Base-by-base conservation (phyloP, 2,329 filamentous ascomycete genomes). In the Trichoderma sp. region DNA sequence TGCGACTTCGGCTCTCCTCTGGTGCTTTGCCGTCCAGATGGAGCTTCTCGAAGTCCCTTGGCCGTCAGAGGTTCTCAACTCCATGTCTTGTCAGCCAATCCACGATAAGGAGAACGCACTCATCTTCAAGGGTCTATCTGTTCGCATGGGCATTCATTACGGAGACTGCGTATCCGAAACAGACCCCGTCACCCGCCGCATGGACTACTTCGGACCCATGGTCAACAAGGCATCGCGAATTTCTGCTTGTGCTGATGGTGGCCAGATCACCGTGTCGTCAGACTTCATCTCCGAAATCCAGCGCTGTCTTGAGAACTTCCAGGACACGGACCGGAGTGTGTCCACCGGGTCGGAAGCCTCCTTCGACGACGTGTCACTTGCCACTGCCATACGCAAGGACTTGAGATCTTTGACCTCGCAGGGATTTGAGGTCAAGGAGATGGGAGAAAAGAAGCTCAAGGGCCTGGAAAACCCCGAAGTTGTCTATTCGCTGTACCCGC, bases 181-280 rank as follows among this genome's bases (percentile, higher is more conserved):
- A 56, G 95, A 99, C 77, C 95, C 95, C 0, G 93, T 99, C 57
- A 99, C 95, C 1, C 90, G 93, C 65, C 92, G 95, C 68, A 99
- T 99, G 95, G 95, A 99, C 73, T 99, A 99, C 79, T 99, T 98
- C 75, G 95, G 95, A 0, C 95, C 95, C 15, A 99, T 99, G 93
- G 95, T 99, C 73, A 99, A 99, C 79, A 93, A 96, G 74, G 92
- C 95, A 0, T 90, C 95, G 17, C 90, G 95, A 79, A 96, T 99
- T 69, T 95, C 92, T 7, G 90, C 92, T 24, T 93, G 97, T 50
- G 95, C 95, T 43, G 95, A 99, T 75, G 95, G 95, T 67, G 95
- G 95, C 0, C 94, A 99, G 75, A 97, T 98, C 69, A 95, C 94
- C 0, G 95, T 98, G 1, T 97, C 93, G 0, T 93, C 93, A 1